Conservation (phyloP, 1,284 basidiomycete genomes). For the Leccinum fuscescens region DNA sequence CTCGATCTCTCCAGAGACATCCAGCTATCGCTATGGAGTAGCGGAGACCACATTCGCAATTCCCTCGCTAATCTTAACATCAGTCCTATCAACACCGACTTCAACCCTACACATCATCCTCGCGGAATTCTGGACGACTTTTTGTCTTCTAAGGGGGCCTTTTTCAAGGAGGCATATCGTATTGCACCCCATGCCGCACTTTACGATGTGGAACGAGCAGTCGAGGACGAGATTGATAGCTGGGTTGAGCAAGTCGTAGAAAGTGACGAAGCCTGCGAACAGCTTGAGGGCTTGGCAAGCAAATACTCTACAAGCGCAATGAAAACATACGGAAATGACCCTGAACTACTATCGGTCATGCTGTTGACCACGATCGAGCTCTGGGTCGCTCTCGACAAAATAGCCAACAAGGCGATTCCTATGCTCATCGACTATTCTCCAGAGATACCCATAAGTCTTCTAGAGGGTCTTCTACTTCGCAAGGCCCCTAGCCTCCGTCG, state of each 20-base stretch:
- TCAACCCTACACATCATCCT: constrained; percentile 9
- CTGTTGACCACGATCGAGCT: neutral
- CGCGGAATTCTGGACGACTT: constrained; percentile 1
- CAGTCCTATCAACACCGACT: neutral
- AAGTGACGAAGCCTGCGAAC: neutral
- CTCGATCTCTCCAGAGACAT: constrained; percentile 22
- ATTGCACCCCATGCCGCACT: constrained; percentile 4
- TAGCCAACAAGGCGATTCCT: neutral
- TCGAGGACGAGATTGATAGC: neutral
- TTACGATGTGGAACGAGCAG: neutral
- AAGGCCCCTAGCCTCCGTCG: neutral
- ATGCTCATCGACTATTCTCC: neutral
- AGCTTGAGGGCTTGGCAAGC: neutral
- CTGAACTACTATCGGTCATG: neutral
- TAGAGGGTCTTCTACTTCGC: neutral
- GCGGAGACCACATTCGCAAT: constrained; percentile 25
- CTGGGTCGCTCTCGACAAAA: neutral
- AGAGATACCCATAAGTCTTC: neutral
- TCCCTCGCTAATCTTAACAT: constrained; percentile 5
- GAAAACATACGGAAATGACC: neutral
- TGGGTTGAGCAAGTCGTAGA: neutral
- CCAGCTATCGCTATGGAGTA: constrained; percentile 29
- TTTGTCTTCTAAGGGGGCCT: constrained; percentile 1
- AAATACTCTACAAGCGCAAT: neutral
- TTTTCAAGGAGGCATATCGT: constrained; percentile 10